These are phyloP conservation scores for Eimeria sp. DNA, from an alignment of 169 alveolate species.

Conservation along the genomic window DNA sequence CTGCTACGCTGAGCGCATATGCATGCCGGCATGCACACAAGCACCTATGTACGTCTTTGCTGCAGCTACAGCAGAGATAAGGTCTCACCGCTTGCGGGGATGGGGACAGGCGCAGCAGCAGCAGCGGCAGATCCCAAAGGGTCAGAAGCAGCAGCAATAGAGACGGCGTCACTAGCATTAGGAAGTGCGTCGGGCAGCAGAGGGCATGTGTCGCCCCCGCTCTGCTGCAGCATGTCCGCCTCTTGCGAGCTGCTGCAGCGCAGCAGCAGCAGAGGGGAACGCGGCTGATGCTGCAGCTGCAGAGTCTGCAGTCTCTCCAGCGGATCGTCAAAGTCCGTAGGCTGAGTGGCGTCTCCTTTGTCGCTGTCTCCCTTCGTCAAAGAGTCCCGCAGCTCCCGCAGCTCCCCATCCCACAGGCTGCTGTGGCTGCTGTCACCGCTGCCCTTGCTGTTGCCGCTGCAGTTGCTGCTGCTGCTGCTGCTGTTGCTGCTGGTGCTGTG, in stretches of 20 bases:
- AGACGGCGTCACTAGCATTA: slow-evolving; percentile 1
- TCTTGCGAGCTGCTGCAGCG: slow-evolving; percentile 63
- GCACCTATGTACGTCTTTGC: neutral
- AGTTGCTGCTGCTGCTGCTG: slow-evolving; percentile 53
- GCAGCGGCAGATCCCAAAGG: neutral
- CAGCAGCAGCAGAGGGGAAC: slow-evolving; percentile 62
- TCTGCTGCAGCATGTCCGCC: slow-evolving; percentile 61
- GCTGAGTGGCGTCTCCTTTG: neutral
- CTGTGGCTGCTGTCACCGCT: slow-evolving; percentile 22
- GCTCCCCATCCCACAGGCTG: slow-evolving; percentile 60
- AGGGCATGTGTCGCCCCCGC: slow-evolving; percentile 45
- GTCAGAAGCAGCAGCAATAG: slow-evolving; percentile 36
- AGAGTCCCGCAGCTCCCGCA: slow-evolving; percentile 20
- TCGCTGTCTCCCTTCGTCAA: neutral
- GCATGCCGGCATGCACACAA: neutral
- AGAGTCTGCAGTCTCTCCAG: slow-evolving; percentile 44
- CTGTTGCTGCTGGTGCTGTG: slow-evolving; percentile 27
- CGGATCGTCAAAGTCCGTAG: slow-evolving; percentile 29
- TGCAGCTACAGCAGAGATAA: neutral
- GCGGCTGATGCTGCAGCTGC: slow-evolving; percentile 67
- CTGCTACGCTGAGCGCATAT: neutral
- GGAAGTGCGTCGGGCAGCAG: neutral
- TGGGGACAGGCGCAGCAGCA: neutral
- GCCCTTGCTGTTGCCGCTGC: slow-evolving; percentile 28
- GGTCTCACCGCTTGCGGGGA: slow-evolving; percentile 67